Evolutionary conservation across 257 asterid genomes (phyloP).

Genomic region (Coffea eugenioides): DNA sequence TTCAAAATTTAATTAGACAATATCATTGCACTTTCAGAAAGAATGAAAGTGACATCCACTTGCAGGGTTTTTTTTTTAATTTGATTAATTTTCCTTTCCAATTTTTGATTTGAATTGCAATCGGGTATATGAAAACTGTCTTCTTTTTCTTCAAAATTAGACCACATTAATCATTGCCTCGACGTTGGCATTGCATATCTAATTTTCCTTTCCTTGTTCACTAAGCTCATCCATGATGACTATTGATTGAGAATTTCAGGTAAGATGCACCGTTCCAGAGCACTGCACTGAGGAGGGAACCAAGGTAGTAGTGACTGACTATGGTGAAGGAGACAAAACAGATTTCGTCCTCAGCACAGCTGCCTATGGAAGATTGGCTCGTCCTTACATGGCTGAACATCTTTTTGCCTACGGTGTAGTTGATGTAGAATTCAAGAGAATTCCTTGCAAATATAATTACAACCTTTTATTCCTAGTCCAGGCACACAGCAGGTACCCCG

Average conservation of each 20-base stretch:
- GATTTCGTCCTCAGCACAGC: slow-evolving; percentile 61
- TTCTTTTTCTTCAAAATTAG: too few relatives aligned
- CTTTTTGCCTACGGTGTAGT: slow-evolving; percentile 60
- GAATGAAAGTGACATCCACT: slow-evolving; percentile 18
- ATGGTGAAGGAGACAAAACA: slow-evolving; percentile 57
- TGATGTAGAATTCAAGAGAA: slow-evolving; percentile 49
- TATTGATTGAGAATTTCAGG: slow-evolving; percentile 29
- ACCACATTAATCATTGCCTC: background rate
- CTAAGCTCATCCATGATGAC: background rate
- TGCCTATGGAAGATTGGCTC: slow-evolving; percentile 60
- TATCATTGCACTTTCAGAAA: background rate
- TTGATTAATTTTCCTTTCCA: background rate
- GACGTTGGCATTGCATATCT: too few relatives aligned
- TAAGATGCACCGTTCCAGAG: slow-evolving; percentile 56
- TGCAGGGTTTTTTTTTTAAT: background rate
- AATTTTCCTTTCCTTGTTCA: background rate
- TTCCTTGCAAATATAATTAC: slow-evolving; percentile 42
- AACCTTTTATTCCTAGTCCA: slow-evolving; percentile 55
- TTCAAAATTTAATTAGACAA: background rate
- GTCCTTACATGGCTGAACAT: slow-evolving; percentile 41
- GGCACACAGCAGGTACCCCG: slow-evolving; percentile 44
- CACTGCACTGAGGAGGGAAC: slow-evolving; percentile 65
- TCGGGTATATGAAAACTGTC: background rate
- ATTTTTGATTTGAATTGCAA: background rate
- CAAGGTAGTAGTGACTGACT: slow-evolving; percentile 62